Base-by-base conservation (phyloP, 306 rosid genomes). In the Trifolium repens region DNA sequence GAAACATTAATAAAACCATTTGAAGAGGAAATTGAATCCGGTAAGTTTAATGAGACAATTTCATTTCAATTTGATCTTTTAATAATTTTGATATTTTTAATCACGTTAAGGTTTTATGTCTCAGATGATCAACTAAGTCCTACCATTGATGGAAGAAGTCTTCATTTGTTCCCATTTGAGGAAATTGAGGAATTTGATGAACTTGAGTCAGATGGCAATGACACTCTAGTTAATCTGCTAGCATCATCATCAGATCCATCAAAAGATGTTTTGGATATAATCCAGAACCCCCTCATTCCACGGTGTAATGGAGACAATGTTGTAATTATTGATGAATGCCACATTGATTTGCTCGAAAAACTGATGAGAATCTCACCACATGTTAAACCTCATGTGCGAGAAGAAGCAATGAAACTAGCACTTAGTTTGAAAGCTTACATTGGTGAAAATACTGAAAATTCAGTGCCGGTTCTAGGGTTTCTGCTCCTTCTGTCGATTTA, bases 331-430 rank as follows among this genome's bases (percentile, higher is more conserved):
- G 52, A 4, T 46, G 52, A 46, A 12, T 14, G 15, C n/a, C 52
- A 46, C 52, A 46, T 46, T 46, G n/a, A 4, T 46, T 14, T 46
- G 52, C 52, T 46, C n/a, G 52, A 46, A 46, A 14, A 46, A 46
- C 52, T 46, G 52, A 46, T 46, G 52, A 46, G 52, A 46, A 46
- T 46, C n/a, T 46, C 52, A 46, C 52, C 52, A 46, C 52, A 46
- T 46, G 52, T 46, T 12, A 46, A 46, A 46, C 52, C 52, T 46
- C 2, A 4, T 12, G 52, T 46, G 7, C 52, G 7, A 13, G 52
- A 46, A 46, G 52, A 46, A 12, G 52, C 52, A 46, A 46, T 46
- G 52, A 46, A 46, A 16, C 52, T 46, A 12, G 52, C 52, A 46
- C 52, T 46, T 12, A 46, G 13, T 12, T 13, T 46, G 52, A 46